Evolutionary conservation across 2,329 filamentous ascomycete species (phyloP), one percentile per base, ranked within the genome.

Genomic region (Ceratocystis eucalypticola): DNA sequence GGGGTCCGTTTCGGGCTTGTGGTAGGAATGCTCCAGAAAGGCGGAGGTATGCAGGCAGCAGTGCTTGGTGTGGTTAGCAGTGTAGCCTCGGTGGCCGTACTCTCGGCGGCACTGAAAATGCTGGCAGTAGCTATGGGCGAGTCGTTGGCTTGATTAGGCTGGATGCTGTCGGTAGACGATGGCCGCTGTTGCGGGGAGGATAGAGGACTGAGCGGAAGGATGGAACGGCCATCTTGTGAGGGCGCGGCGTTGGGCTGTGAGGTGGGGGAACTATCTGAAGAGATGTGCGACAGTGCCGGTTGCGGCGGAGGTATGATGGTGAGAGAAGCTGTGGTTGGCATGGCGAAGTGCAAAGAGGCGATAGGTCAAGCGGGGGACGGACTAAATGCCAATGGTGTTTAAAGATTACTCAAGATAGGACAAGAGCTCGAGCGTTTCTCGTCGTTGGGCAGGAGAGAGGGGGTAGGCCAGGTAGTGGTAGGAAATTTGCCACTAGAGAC

Each of bases 1-100:
- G 55, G 17, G 1, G 28, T 7, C 15, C 28, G 46, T 5, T 55
- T 30, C 15, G 65, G 65, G 22, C 61, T 44, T 25, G 64, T 41
- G 6, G 64, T 5, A 12, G 66, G 64, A 10, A 65, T 25, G 33
- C 30, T 66, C 66, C 66, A 68, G n/a, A 68, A 68, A 22, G 66
- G 57, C 6, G 66, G 66, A 25, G 66, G 25, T 4, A 57, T 37
- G 57, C 66, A 68, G 20, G 41, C 64, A 25, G 28, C 55, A 8
- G 55, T 59, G 41, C 41, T 66, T 8, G 66, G 66, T 12, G 64
- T 68, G 10, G 61, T 45, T 7, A 65, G 55, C 12, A 61, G 28
- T 10, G 66, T 66, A 30, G 46, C 61, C 15, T 68, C 66, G 25
- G 66, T 62, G 20, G 63, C 48, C 7, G 62, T 61, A 30, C 66